A percentile compares a stretch with the other conserved stretches of the same genome.
Evolutionary conservation across 805 yeast species (phyloP).

Genomic region (Lipomyces chichibuensis): DNA sequence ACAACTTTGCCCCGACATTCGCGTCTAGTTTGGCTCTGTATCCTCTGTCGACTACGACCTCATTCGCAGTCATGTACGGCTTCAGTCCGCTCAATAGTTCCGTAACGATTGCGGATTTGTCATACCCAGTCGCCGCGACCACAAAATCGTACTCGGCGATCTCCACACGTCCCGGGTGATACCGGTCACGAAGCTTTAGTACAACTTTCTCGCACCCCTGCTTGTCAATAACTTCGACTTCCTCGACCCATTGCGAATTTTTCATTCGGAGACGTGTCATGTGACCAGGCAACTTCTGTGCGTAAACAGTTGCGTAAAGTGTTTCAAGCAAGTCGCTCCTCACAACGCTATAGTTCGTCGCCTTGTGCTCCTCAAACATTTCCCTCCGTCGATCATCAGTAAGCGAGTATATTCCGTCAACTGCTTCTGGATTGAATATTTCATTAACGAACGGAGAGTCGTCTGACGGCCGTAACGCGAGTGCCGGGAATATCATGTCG

Average conservation of each 20-base stretch:
- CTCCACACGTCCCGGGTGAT: neutral
- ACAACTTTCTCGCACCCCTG: slow-evolving; percentile 1
- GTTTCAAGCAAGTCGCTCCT: slow-evolving; percentile 35
- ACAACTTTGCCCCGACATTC: slow-evolving; percentile 22
- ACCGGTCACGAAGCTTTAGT: slow-evolving; percentile 12
- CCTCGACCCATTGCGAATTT: slow-evolving; percentile 14
- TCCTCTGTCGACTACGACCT: slow-evolving; percentile 20
- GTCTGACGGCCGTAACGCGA: slow-evolving; percentile 38
- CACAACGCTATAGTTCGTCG: slow-evolving; percentile 40
- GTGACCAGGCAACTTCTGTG: slow-evolving; percentile 35
- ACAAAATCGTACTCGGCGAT: slow-evolving; percentile 28
- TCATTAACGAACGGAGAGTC: slow-evolving; percentile 42
- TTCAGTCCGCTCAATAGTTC: slow-evolving; percentile 15
- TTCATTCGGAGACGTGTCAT: slow-evolving; percentile 18
- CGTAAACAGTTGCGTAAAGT: slow-evolving; percentile 32
- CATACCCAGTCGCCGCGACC: slow-evolving; percentile 38
- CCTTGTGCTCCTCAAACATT: slow-evolving; percentile 22
- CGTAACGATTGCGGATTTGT: slow-evolving; percentile 1
- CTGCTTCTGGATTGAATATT: slow-evolving; percentile 38
- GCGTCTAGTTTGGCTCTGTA: slow-evolving; percentile 26
- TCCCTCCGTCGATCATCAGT: slow-evolving; percentile 10
- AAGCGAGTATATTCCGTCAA: slow-evolving; percentile 33
- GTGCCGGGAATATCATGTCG: slow-evolving; percentile 33
- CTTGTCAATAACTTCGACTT: slow-evolving; percentile 8
- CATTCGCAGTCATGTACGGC: neutral